A percentile compares a stretch with the other conserved stretches of the same genome.
These are phyloP conservation scores for Ricinus communis DNA, from an alignment of 345 rosid species.

Conservation along the genomic window DNA sequence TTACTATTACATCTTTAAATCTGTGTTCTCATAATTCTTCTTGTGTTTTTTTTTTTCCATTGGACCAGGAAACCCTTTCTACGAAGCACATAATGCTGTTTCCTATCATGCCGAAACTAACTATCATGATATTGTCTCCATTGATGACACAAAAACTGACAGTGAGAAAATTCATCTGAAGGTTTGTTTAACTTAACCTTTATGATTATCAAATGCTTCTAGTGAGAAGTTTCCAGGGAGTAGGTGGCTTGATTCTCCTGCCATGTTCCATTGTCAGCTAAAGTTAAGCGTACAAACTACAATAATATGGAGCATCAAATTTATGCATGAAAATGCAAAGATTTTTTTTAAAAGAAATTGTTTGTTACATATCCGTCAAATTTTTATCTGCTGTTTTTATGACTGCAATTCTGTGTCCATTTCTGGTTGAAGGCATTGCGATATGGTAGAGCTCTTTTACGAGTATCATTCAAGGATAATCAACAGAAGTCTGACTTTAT, in stretches of 20 bases:
- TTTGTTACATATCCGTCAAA: not conserved
- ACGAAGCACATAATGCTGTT: slow-evolving; percentile 64
- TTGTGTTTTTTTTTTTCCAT: slow-evolving; percentile 24
- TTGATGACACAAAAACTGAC: slow-evolving; percentile 36
- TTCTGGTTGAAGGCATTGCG: slow-evolving; percentile 56
- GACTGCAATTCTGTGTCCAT: slow-evolving; percentile 20
- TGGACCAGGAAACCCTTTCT: slow-evolving; percentile 67
- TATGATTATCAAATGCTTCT: not conserved
- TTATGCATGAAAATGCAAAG: not conserved
- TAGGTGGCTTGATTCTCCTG: not conserved
- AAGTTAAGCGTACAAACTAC: slow-evolving; percentile 2
- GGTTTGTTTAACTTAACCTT: slow-evolving; percentile 40
- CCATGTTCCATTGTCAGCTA: slow-evolving; percentile 2
- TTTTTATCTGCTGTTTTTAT: slow-evolving; percentile 3
- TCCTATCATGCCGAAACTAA: slow-evolving; percentile 60
- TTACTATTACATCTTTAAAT: slow-evolving; percentile 14
- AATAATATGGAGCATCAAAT: not conserved
- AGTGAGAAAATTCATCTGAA: slow-evolving; percentile 55
- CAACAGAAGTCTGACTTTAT: slow-evolving; percentile 68
- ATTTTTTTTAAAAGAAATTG: slow-evolving; percentile 4
- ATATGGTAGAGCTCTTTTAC: slow-evolving; percentile 76
- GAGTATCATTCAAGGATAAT: slow-evolving; percentile 49
- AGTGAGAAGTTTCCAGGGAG: not conserved
- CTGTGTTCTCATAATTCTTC: slow-evolving; percentile 13
- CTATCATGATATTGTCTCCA: slow-evolving; percentile 61